Conservation (phyloP, 371 early-diverging fungal species). For the Syncephalastrum sp. region DNA sequence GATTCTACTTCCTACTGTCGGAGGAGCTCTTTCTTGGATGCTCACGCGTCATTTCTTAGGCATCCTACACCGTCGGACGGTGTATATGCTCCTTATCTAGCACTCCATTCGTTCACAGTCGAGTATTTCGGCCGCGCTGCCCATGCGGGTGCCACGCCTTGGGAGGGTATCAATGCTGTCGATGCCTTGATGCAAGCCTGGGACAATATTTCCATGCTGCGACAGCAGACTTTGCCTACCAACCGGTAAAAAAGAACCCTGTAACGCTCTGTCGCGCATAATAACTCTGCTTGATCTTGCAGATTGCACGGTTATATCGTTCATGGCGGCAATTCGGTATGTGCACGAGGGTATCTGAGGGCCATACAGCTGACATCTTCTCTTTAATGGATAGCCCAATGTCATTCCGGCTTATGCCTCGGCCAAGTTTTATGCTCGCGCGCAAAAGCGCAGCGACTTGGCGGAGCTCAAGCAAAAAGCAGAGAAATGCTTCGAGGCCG, state of each 20-base stretch:
- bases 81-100: constrained; percentile 27
- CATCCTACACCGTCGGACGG: constrained; percentile 32
- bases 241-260: constrained; percentile 21
- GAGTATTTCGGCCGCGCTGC: constrained; percentile 49
- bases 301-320: constrained; percentile 75
- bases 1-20: too few species aligned
- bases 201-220: constrained; percentile 63
- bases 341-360: constrained; percentile 17
- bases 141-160: constrained; percentile 51
- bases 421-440: constrained; percentile 57
- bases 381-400: constrained; percentile 9
- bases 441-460: constrained; percentile 48
- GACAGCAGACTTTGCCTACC: constrained; percentile 69
- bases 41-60: constrained; percentile 2
- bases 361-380: background rate
- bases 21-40: too few species aligned
- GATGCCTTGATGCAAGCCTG: constrained; percentile 67
- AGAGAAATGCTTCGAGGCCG: constrained; percentile 59
- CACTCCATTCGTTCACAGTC: constrained; percentile 25
- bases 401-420: constrained; percentile 53
- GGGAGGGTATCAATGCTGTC: constrained; percentile 76
- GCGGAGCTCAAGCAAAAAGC: constrained; percentile 45
- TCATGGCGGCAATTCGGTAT: constrained; percentile 66
- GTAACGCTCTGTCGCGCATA: background rate
- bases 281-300: background rate